Conservation (phyloP, 2,329 filamentous ascomycete genomes). For the Cladosporium phlei region DNA sequence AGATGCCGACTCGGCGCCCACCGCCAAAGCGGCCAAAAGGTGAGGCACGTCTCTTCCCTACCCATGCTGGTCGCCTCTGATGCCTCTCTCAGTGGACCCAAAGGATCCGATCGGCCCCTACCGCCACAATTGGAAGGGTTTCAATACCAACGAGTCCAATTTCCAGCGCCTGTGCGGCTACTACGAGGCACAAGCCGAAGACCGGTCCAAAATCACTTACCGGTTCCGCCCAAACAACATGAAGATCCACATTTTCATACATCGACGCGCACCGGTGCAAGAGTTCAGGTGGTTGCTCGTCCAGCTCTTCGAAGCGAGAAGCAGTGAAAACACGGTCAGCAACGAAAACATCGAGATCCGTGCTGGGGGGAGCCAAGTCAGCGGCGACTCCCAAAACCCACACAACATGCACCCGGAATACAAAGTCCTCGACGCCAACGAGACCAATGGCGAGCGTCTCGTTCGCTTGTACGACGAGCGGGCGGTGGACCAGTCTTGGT, state of each 20-base stretch:
- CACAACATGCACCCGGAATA: neutral
- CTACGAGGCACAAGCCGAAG: neutral
- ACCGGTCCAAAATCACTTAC: neutral
- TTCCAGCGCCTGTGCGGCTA: neutral
- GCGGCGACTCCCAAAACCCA: neutral
- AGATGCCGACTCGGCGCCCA: no score
- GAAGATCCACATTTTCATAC: neutral
- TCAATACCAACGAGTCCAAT: neutral
- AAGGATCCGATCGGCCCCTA: neutral
- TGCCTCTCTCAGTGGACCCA: no score
- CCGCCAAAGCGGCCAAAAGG: no score
- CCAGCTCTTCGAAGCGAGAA: neutral
- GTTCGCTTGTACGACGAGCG: neutral
- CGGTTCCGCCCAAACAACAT: neutral
- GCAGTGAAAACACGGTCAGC: neutral
- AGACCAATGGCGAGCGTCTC: neutral
- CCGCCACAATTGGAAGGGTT: neutral
- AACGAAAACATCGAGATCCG: neutral
- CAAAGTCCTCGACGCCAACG: neutral
- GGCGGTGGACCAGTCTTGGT: neutral
- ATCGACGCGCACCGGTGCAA: neutral
- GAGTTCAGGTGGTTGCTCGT: neutral
- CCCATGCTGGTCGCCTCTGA: no score
- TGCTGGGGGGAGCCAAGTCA: neutral
- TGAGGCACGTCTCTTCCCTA: no score